Base-by-base conservation (phyloP, 371 early-diverging fungal genomes). In the Cokeromyces recurvatus region DNA sequence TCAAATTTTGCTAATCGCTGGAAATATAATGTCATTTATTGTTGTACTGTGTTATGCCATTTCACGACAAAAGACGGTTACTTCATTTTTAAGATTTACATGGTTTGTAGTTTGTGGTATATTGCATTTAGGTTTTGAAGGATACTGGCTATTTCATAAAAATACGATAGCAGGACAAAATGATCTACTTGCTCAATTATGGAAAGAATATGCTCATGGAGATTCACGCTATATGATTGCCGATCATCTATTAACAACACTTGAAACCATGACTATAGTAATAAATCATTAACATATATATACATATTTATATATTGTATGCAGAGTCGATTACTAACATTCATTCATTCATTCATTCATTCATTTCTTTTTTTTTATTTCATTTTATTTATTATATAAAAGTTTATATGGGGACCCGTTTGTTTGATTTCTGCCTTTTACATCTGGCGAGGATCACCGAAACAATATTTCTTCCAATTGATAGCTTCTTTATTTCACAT, bases 211-310 rank as follows among this genome's bases (percentile, higher is more conserved):
- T 62, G 69, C 92, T 1, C 74, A 82, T 54, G 78, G 83, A 9
- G 96, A 96, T 62, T 92, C 92, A 10, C 71, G 95, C 21, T 96
- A 96, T 60, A 65, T 94, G 64, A 66, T 78, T 23, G 39, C 72
- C 34, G 96, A 96, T 48, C 68, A 85, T 8, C 82, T 89, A 46
- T 83, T 93, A 5, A 55, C 87, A 24, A 71, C 82, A 40, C 82
- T 94, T 77, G 96, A 95, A 69, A 68, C 72, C n/a, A 82, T 94
- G 43, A 94, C 96, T 15, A 87, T 87, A 17, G 87, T 91, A 74
- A 69, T 74, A 19, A 14, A 10, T 8, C 11, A 8, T 29, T 29
- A 29, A 29, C 29, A 29, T n/a, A n/a, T n/a, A n/a, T n/a, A n/a
- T n/a, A n/a, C n/a, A n/a, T n/a, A n/a, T n/a, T n/a, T n/a, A n/a